Evolutionary conservation across 2,329 filamentous ascomycete species (phyloP), one percentile per base, ranked within the genome.

Genomic region (Xenoacremonium recifei): DNA sequence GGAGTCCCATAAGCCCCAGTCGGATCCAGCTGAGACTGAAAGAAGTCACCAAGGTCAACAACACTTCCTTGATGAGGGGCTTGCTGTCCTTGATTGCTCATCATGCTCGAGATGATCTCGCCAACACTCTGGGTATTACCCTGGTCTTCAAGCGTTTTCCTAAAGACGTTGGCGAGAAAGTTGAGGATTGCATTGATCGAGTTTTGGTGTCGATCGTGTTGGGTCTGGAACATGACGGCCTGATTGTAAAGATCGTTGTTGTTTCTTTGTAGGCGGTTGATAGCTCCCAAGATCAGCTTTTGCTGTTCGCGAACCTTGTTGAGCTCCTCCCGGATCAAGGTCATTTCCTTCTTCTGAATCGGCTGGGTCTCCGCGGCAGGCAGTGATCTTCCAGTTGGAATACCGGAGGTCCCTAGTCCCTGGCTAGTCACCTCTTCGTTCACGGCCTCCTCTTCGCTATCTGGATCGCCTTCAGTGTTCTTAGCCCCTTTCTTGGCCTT

Each of bases 181-280:
- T 91, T 95, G 31, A 99, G 77, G 48, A 99, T 97, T n/a, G 92
- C 92, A 60, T 96, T 97, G 67, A 99, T 97, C 1, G 92, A 96
- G 62, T 92, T 96, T 62, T 99, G 93, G 59, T 99, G 93, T n/a
- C 93, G 84, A 54, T 92, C 90, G 60, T 97, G 92, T 61, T 95
- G 82, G 45, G 82, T 87, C 65, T 97, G 91, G 62, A 96, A 96
- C 44, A 87, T 84, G 33, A 87, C 78, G 0, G 92, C 91, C 65
- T 96, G 90, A 42, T 87, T 85, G 58, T 91, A 95, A 21, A 96
- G 78, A 48, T 92, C 84, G 47, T 89, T 84, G 60, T 97, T 93
- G 57, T 96, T 91, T 45, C 86, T 80, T 41, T 89, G 85, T 44
- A 97, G 72, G 42, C 87, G 82, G 39, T 76, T 79, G 53, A 99